These are phyloP conservation scores for Hibiscus trionum DNA, from an alignment of 345 rosid genomes.

Conservation along the genomic window DNA sequence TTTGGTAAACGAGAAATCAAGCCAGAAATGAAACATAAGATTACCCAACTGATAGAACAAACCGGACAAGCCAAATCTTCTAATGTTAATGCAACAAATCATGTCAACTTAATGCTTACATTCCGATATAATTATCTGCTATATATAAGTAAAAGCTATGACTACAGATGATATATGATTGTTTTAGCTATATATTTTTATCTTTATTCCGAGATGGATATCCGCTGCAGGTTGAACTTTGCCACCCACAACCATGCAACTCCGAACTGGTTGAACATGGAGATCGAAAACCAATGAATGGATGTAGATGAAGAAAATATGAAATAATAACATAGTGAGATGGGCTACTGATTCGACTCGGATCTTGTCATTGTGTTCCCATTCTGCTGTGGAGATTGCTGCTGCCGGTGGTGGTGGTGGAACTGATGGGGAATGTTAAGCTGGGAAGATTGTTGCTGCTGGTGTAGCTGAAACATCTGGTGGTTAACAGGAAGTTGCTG, in stretches of 20 bases:
- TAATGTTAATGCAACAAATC: slow-evolving; percentile 15
- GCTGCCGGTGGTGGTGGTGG: slow-evolving; percentile 15
- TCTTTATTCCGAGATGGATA: slow-evolving; percentile 22
- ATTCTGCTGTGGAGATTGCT: slow-evolving; percentile 24
- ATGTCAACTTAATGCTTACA: slow-evolving; percentile 17
- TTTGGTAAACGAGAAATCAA: not conserved
- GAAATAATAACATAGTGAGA: slow-evolving; percentile 6
- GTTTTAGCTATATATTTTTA: slow-evolving; percentile 13
- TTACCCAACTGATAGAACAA: not conserved
- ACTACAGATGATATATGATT: not conserved
- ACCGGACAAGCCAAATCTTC: not conserved
- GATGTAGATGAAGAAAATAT: slow-evolving; percentile 6
- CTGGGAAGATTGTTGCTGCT: not conserved
- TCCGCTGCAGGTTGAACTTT: slow-evolving; percentile 11
- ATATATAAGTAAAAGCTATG: not conserved
- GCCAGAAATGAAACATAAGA: not conserved
- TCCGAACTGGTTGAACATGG: slow-evolving; percentile 9
- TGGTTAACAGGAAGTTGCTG: slow-evolving; percentile 38
- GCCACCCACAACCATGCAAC: slow-evolving; percentile 12
- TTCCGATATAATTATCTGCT: slow-evolving; percentile 3
- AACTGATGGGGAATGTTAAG: slow-evolving; percentile 9
- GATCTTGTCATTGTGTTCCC: slow-evolving; percentile 36
- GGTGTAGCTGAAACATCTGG: slow-evolving; percentile 31
- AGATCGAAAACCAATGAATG: slow-evolving; percentile 33
- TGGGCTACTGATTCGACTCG: slow-evolving; percentile 27